These are phyloP conservation scores for Phialemoniopsis sp. DNA, from an alignment of 2,329 filamentous ascomycete genomes.

Conservation along the genomic window DNA sequence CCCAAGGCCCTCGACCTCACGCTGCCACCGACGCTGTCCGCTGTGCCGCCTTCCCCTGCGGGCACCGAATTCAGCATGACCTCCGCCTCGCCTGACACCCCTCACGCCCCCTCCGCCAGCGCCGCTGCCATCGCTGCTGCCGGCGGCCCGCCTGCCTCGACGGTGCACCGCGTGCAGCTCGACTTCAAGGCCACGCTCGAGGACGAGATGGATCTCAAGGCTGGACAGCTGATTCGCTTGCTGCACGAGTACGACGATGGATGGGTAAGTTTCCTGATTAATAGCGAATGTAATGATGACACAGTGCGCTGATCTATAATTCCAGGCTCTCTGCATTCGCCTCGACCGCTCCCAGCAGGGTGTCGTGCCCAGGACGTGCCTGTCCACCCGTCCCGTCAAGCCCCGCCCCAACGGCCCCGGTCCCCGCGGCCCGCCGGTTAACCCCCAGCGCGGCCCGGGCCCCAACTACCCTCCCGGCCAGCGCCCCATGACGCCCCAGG, in stretches of 20 bases:
- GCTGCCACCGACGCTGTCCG: conserved; percentile 24
- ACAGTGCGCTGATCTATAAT: neutral
- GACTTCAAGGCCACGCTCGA: conserved; percentile 92
- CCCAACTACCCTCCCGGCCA: conserved; percentile 25
- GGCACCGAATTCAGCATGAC: conserved; percentile 60
- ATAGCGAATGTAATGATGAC: neutral
- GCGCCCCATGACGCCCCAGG: conserved; percentile 34
- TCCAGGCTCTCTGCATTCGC: conserved; percentile 85
- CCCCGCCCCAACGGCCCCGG: conserved; percentile 58
- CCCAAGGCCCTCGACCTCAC: conserved; percentile 52
- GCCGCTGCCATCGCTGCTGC: conserved; percentile 60
- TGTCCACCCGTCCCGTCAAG: conserved; percentile 89
- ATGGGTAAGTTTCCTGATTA: conserved; percentile 79
- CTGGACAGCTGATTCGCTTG: conserved; percentile 81
- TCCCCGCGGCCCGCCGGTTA: conserved; percentile 45
- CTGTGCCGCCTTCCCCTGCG: conserved; percentile 52
- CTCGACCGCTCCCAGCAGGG: conserved; percentile 90
- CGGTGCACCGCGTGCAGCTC: conserved; percentile 89
- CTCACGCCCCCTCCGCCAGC: conserved; percentile 38
- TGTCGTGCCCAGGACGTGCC: conserved; percentile 87
- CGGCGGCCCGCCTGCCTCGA: conserved; percentile 51
- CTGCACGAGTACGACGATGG: conserved; percentile 97
- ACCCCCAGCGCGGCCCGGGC: conserved; percentile 28
- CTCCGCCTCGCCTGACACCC: conserved; percentile 44
- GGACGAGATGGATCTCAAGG: conserved; percentile 79